phyloP scores from a whole-genome alignment of 2,329 filamentous ascomycete species.

The Celoporthe dispersa region DNA sequence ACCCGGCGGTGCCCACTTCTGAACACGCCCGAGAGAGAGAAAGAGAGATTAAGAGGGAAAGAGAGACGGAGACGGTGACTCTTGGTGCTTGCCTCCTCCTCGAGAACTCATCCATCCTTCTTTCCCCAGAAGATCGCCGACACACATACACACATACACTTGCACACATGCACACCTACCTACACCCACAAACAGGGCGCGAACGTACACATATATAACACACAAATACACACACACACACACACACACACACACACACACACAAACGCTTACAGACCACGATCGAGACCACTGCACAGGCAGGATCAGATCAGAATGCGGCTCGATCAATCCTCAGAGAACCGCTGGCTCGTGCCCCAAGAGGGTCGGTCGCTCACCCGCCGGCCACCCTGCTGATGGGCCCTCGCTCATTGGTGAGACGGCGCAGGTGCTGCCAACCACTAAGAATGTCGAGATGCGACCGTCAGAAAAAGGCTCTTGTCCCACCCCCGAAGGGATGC shows the following conservation, averaged over 20 bases:
- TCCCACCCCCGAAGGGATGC: constrained; percentile 6
- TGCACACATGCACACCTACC: background rate
- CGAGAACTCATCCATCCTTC: background rate
- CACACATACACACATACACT: background rate
- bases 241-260: background rate
- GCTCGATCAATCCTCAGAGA: constrained; percentile 21
- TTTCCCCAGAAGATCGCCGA: background rate
- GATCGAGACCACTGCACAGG: background rate
- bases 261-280: background rate
- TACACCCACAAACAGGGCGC: too few species aligned
- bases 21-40: background rate
- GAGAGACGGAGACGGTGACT: background rate
- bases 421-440: constrained; percentile 18
- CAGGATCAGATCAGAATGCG: constrained; percentile 22
- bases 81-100: background rate
- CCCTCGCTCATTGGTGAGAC: constrained; percentile 28
- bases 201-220: background rate
- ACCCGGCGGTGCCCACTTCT: constrained; percentile 26
- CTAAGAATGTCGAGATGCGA: constrained; percentile 21
- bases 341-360: constrained; percentile 30
- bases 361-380: background rate
- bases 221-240: background rate
- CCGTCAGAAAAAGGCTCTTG: constrained; percentile 13
- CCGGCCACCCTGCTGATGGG: constrained; percentile 12
- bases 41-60: background rate